Evolutionary conservation across 2,329 filamentous ascomycete species (phyloP).

Genomic region (Pestalotiopsis sp.): DNA sequence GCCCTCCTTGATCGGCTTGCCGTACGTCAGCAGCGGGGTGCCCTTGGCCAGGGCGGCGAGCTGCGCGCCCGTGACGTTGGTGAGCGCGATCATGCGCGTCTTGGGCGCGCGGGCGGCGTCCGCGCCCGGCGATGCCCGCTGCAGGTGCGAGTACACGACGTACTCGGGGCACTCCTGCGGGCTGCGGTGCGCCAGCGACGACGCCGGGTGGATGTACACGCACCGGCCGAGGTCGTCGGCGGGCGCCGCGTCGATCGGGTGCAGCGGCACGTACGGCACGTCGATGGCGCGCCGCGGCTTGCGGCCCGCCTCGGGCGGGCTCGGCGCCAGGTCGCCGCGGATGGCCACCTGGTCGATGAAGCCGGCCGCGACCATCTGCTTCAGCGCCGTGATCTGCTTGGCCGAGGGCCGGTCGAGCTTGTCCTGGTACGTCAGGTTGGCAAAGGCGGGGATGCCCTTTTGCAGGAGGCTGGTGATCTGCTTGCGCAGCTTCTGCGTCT

Average conservation of each 20-base stretch:
- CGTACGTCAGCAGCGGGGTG: slow-evolving; percentile 81
- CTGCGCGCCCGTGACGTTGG: slow-evolving; percentile 75
- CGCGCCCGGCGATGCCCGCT: slow-evolving; percentile 60
- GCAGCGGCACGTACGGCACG: slow-evolving; percentile 86
- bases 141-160: slow-evolving; percentile 84
- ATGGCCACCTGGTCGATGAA: slow-evolving; percentile 96
- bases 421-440: slow-evolving; percentile 56
- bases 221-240: slow-evolving; percentile 58
- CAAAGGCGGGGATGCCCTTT: slow-evolving; percentile 70
- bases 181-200: slow-evolving; percentile 72
- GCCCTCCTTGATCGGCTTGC: slow-evolving; percentile 89
- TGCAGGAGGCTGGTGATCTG: slow-evolving; percentile 84
- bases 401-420: slow-evolving; percentile 61
- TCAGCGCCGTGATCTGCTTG: slow-evolving; percentile 77
- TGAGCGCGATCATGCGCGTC: slow-evolving; percentile 87
- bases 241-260: slow-evolving; percentile 60
- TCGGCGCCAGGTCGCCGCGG: slow-evolving; percentile 81
- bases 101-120: slow-evolving; percentile 62
- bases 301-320: slow-evolving; percentile 65
- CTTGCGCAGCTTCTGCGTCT: slow-evolving; percentile 78
- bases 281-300: slow-evolving; percentile 87
- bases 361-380: slow-evolving; percentile 88
- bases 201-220: slow-evolving; percentile 88
- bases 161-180: slow-evolving; percentile 80
- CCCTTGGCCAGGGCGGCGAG: slow-evolving; percentile 79